A percentile compares a stretch with the other conserved stretches of the same genome.
Evolutionary conservation across 768 basidiomycete species (phyloP).

Genomic region (Amanita inopinata): DNA sequence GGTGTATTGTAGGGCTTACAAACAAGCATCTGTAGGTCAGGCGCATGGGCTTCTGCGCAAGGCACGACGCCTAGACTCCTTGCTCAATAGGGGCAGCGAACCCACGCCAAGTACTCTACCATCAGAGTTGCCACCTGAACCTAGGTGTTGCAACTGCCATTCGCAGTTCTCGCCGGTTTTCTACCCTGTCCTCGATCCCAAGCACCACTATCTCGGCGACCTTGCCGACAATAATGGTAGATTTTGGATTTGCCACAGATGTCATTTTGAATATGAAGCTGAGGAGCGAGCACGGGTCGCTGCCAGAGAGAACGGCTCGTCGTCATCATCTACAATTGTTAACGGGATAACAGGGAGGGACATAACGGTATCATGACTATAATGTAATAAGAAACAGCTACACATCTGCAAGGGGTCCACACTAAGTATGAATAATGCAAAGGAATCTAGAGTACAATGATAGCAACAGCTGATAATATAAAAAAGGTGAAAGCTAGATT

Average conservation of each 20-base stretch:
- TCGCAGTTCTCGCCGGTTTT: slow-evolving; percentile 73
- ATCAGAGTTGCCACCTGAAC: slow-evolving; percentile 19
- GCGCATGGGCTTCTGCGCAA: slow-evolving; percentile 85
- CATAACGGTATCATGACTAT: slow-evolving; percentile 27
- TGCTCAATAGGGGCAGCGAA: slow-evolving; percentile 34
- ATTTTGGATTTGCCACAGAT: slow-evolving; percentile 36
- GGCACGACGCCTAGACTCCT: slow-evolving; percentile 71
- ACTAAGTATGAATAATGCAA: slow-evolving; percentile 8
- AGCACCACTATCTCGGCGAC: background rate
- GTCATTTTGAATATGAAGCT: slow-evolving; percentile 24
- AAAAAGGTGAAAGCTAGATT: slow-evolving; percentile 15
- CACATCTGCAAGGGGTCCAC: slow-evolving; percentile 2
- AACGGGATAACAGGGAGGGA: slow-evolving; percentile 11
- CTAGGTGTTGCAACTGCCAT: slow-evolving; percentile 49
- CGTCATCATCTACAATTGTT: slow-evolving; percentile 6
- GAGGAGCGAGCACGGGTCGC: background rate
- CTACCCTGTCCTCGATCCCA: slow-evolving; percentile 28
- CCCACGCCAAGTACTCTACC: slow-evolving; percentile 15
- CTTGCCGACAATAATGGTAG: slow-evolving; percentile 12
- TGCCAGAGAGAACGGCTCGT: background rate
- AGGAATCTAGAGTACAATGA: slow-evolving; percentile 8
- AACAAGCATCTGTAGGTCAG: slow-evolving; percentile 60
- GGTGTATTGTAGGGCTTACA: slow-evolving; percentile 78
- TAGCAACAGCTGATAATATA: slow-evolving; percentile 9
- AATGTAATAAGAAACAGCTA: slow-evolving; percentile 1